A percentile compares a stretch with the other conserved stretches of the same genome.
phyloP scores from a whole-genome alignment of 257 asterid genomes.

The Solanum chiquidenum region DNA sequence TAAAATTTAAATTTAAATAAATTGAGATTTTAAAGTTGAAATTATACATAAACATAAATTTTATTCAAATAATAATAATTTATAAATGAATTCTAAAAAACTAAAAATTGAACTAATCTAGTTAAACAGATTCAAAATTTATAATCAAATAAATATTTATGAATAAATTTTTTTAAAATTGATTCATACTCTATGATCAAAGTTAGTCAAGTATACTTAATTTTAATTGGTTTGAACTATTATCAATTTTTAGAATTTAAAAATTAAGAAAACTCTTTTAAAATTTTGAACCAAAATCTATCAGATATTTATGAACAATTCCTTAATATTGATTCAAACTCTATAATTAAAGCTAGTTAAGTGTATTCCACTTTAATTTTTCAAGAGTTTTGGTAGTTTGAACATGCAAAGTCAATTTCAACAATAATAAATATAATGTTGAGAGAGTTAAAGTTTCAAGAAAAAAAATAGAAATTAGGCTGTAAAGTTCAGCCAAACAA shows the following conservation, averaged over 20 bases:
- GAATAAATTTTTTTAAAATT: too few relatives aligned
- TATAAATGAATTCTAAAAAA: too few relatives aligned
- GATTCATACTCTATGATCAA: too few relatives aligned
- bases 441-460: background rate
- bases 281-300: background rate
- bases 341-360: background rate
- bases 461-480: too few relatives aligned
- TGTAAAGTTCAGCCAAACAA: background rate
- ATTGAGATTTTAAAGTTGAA: background rate
- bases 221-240: background rate
- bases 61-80: too few relatives aligned
- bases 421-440: background rate
- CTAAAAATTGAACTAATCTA: background rate
- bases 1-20: background rate
- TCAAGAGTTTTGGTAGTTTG: background rate
- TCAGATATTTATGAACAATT: background rate
- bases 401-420: background rate
- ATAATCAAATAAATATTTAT: too few relatives aligned
- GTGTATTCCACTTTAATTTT: background rate
- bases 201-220: background rate
- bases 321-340: background rate
- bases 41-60: fast-evolving
- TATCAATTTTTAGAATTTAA: too few relatives aligned
- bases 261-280: too few relatives aligned
- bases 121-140: too few relatives aligned